Conservation (phyloP, 441 rosid species). For the Euphorbia schlechtendalii region DNA sequence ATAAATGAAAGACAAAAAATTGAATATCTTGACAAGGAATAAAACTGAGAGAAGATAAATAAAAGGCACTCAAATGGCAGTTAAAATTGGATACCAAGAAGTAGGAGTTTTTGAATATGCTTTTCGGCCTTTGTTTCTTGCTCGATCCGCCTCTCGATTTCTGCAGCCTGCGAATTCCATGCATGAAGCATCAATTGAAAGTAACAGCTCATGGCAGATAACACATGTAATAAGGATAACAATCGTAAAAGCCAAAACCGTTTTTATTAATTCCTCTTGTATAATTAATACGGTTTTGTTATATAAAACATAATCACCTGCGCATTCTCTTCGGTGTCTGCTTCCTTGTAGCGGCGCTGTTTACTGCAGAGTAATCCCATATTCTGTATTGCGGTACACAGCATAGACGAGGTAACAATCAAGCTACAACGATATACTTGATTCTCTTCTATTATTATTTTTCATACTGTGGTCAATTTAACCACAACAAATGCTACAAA, state of each 20-base stretch:
- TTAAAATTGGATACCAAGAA: conserved; percentile 53
- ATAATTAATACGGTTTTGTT: conserved; percentile 6
- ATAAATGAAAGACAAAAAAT: neutral
- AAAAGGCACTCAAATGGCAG: conserved; percentile 8
- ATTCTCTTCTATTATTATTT: conserved; percentile 23
- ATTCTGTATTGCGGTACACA: conserved; percentile 32
- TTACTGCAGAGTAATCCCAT: conserved; percentile 93
- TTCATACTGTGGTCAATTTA: conserved; percentile 21
- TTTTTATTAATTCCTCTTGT: neutral
- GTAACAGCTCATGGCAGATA: neutral
- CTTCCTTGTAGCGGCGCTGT: conserved; percentile 48
- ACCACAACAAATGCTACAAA: conserved; percentile 21
- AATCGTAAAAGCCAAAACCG: neutral
- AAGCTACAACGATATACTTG: conserved; percentile 27
- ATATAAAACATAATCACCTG: conserved; percentile 42
- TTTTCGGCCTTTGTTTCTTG: conserved; percentile 93
- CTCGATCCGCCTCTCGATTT: conserved; percentile 88
- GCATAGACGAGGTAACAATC: conserved; percentile 42
- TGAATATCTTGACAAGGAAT: neutral
- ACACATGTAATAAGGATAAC: conserved; percentile 4
- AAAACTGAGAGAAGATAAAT: neutral
- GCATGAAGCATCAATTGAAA: conserved; percentile 15
- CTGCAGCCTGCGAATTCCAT: conserved; percentile 53
- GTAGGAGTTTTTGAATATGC: conserved; percentile 84
- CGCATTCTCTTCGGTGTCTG: conserved; percentile 69